phyloP scores from a whole-genome alignment of 306 rosid genomes.

The Medicago ruthenica region DNA sequence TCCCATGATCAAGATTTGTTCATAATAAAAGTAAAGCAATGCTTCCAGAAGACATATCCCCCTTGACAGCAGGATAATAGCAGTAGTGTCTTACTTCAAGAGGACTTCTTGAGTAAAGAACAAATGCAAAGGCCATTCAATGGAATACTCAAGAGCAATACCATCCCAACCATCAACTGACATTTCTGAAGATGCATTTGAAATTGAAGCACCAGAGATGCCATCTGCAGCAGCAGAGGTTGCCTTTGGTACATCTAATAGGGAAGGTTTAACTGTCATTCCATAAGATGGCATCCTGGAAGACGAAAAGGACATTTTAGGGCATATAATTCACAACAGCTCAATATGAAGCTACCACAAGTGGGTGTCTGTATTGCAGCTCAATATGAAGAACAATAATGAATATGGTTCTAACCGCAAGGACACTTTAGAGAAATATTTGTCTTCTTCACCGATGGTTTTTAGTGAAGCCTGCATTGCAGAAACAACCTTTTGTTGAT shows the following conservation, averaged over 20 bases:
- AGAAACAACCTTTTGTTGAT: constrained; percentile 32
- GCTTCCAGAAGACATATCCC: constrained; percentile 28
- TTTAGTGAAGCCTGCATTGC: constrained; percentile 86
- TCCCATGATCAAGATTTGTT: constrained; percentile 7
- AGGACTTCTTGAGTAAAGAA: constrained; percentile 95
- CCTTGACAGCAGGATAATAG: constrained; percentile 26
- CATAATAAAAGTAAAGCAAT: constrained; percentile 15
- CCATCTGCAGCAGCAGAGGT: constrained; percentile 57
- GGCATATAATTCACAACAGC: constrained; percentile 32
- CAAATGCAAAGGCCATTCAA: constrained; percentile 99
- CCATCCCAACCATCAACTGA: constrained; percentile 95
- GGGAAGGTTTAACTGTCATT: constrained; percentile 76
- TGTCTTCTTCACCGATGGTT: constrained; percentile 91
- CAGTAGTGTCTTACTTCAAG: constrained; percentile 73
- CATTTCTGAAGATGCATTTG: constrained; percentile 69
- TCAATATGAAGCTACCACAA: constrained; percentile 21
- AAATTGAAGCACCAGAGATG: constrained; percentile 54
- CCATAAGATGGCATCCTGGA: constrained; percentile 94
- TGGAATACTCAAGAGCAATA: constrained; percentile 87
- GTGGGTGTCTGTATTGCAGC: constrained; percentile 1
- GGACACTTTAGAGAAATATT: constrained; percentile 84
- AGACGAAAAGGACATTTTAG: constrained; percentile 41
- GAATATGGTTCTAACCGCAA: constrained; percentile 63
- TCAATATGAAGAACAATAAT: constrained; percentile 30
- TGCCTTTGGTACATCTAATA: constrained; percentile 61